These are phyloP conservation scores for Eucalyptus paniculata DNA, from an alignment of 345 rosid species.

Conservation along the genomic window DNA sequence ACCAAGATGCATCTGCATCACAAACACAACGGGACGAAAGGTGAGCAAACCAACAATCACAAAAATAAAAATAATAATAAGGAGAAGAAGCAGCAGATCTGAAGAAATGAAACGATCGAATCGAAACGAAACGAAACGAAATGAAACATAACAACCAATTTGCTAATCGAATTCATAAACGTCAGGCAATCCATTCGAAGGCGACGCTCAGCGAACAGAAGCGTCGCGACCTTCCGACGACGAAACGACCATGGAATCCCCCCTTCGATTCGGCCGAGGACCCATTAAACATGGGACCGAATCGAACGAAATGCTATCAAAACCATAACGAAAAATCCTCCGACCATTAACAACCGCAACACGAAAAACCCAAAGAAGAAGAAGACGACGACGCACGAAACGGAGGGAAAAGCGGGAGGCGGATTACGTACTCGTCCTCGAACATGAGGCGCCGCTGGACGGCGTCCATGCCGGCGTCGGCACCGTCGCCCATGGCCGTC, in stretches of 20 bases:
- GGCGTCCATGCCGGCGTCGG: constrained; percentile 87
- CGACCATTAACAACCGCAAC: not conserved
- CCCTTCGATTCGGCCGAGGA: not conserved
- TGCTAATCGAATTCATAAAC: not conserved
- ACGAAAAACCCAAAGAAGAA: not conserved
- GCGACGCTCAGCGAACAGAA: not conserved
- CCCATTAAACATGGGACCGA: not conserved
- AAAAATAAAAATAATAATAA: not conserved
- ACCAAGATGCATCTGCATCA: constrained; percentile 84
- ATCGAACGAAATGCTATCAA: not conserved
- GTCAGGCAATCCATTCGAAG: not conserved
- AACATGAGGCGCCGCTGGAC: constrained; percentile 99
- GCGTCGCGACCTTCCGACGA: not conserved
- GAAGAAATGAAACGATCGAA: not conserved
- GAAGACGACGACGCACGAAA: not conserved
- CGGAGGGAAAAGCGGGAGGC: not conserved
- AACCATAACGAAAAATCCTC: not conserved
- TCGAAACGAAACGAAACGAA: not conserved
- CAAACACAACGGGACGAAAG: not conserved
- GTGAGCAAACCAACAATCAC: not conserved
- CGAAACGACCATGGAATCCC: not conserved
- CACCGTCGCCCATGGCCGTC: not conserved
- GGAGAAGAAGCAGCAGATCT: not conserved
- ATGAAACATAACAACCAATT: not conserved
- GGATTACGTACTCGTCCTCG: constrained; percentile 53